Base-by-base conservation (phyloP, 2,329 filamentous ascomycete genomes). In the Claviceps sp. region DNA sequence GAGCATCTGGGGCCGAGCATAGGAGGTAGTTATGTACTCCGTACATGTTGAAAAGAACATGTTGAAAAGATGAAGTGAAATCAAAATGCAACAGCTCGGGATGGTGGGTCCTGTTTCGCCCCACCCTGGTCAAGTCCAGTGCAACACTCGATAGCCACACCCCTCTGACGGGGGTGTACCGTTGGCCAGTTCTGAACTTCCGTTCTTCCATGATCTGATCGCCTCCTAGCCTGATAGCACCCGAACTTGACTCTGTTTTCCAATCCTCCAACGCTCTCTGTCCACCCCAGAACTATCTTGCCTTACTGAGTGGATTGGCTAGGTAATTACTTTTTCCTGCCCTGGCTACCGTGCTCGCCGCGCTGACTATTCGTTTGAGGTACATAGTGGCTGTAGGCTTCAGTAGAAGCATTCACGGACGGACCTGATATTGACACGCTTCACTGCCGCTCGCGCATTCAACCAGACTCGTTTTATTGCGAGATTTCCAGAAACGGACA, bases 231-330 rank as follows among this genome's bases (percentile, higher is more conserved):
- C 16, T 18, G 5, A 34, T 16, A n/a, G 13, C 16, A 37, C n/a
- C 45, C 9, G n/a, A 47, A 47, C 45, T 47, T 47, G n/a, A 47
- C 45, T 20, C 45, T 38, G 5, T 38, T 51, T 49, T 34, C 37
- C 40, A 18, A 43, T 51, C 48, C 53, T 42, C 54, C 55, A 43
- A 42, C 53, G 41, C 47, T 40, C 48, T 51, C 50, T 51, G 50
- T 54, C 52, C 52, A 51, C 52, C 26, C 37, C 50, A 40, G 16
- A 44, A 40, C 44, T 48, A 30, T 50, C 30, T 24, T 26, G n/a
- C 14, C 24, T 42, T 26, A 42, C 26, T 46, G 30, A 44, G 43
- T 50, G 20, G 42, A 20, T 20, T 52, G 46, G 45, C 49, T 54
- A 38, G 50, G 41, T 48, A 41, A 41, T 54, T 22, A 20, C 20